Base-by-base conservation (phyloP, 805 yeast genomes). In the Danielia oregonensis region DNA sequence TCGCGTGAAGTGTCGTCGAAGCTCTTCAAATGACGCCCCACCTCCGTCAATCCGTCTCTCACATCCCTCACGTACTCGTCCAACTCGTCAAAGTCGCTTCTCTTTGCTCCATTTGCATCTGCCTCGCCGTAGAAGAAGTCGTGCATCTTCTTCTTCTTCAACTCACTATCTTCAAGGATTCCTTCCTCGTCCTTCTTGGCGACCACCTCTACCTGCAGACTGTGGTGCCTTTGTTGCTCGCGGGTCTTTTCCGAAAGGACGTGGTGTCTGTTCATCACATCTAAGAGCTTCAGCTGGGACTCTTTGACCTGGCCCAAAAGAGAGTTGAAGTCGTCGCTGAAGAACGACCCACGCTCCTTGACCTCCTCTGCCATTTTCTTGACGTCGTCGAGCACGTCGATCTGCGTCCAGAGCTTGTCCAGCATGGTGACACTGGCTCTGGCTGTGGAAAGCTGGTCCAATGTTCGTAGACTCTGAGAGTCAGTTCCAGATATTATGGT, bases 391-490 rank as follows among this genome's bases (percentile, higher is more conserved):
- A 91, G 67, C 0, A 85, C 82, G 49, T 85, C 95, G 32, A 88
- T 79, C 46, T 86, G 94, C 5, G 91, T 80, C 95, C 95, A 89
- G 29, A 86, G 66, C 49, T 74, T 72, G 57, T 86, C 95, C 59
- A 80, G 88, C 40, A 75, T 65, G 35, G 84, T 79, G 14, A 76
- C 79, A 30, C 69, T 65, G 6, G 87, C 86, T 32, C 65, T 60
- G 0, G 78, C 74, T 4, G 76, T 62, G 7, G 79, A 74, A 3
- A 78, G 56, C 42, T 65, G 65, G 51, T 80, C 86, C 12, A 57
- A 42, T 3, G 65, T 51, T 23, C 61, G 55, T 5, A 52, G 18
- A 39, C 55, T 43, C 30, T 53, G 34, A 17, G 40, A 28, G 31
- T 44, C 48, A 22, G 25, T 25, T 10, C 18, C 35, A 18, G 35